Evolutionary conservation across 176 grass and related monocot genomes (phyloP).

Genomic region (Lolium perenne): DNA sequence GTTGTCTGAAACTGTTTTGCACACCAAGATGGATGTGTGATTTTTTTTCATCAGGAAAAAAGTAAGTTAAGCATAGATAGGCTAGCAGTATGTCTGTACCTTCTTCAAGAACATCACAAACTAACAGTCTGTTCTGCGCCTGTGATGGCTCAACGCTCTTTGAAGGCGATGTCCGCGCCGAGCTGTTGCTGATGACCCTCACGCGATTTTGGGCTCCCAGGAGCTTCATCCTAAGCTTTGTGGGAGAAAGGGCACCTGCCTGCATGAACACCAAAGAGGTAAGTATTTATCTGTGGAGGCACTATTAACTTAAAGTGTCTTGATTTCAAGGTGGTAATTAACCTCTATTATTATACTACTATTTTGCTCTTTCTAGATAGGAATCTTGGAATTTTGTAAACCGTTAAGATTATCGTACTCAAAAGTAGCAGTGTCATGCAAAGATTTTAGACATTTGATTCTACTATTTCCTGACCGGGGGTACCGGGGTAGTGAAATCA

Average conservation of each 20-base stretch:
- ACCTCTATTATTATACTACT: neutral
- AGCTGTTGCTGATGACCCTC: constrained; percentile 71
- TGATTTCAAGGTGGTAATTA: constrained; percentile 22
- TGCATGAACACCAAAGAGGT: constrained; percentile 44
- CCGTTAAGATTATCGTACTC: neutral
- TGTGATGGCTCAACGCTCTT: constrained; percentile 60
- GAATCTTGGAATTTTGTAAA: no score
- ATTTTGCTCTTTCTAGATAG: neutral
- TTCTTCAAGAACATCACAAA: constrained; percentile 70
- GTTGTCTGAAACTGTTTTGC: constrained; percentile 56
- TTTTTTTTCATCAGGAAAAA: constrained; percentile 15
- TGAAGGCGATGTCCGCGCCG: constrained; percentile 65
- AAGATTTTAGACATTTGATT: neutral
- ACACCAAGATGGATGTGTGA: constrained; percentile 32
- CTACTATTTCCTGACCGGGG: neutral
- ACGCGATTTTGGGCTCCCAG: constrained; percentile 63
- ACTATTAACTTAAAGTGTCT: neutral
- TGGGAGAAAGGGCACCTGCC: constrained; percentile 87
- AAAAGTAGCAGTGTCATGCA: neutral
- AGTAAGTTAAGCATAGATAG: constrained; percentile 14
- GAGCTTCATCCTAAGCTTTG: constrained; percentile 92
- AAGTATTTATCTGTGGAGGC: constrained; percentile 12
- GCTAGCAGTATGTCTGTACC: constrained; percentile 36
- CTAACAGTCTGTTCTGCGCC: constrained; percentile 66
- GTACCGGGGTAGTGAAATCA: neutral